A percentile compares a stretch with the other conserved stretches of the same genome.
Conservation (phyloP, 1,139 yeast genomes). For the Yamadazyma diddensiae region DNA sequence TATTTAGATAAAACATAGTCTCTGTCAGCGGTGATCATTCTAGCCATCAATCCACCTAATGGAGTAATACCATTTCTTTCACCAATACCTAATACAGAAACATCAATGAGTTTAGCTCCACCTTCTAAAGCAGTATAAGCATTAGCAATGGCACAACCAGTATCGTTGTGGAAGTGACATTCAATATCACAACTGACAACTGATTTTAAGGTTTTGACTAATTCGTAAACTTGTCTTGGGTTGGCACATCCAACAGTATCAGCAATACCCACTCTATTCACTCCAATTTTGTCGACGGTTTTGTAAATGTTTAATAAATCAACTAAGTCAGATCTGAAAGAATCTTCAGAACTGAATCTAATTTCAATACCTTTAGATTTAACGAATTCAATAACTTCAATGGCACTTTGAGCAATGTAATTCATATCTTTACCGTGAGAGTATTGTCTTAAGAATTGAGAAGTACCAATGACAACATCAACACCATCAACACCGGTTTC, state of each 20-base stretch:
- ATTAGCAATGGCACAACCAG: constrained; percentile 98
- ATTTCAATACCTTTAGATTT: constrained; percentile 96
- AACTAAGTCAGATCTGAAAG: constrained; percentile 95
- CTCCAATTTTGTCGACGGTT: constrained; percentile 97
- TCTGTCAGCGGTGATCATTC: constrained; percentile 98
- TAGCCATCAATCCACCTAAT: constrained; percentile 96
- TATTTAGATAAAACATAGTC: constrained; percentile 94
- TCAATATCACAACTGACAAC: constrained; percentile 97
- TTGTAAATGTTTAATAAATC: constrained; percentile 93
- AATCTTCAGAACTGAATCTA: constrained; percentile 95
- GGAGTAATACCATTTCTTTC: constrained; percentile 99
- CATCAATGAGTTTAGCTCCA: constrained; percentile 94
- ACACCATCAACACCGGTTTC: constrained; percentile 99
- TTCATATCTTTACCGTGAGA: constrained; percentile 99
- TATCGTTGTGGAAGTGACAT: constrained; percentile 98
- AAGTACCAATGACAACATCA: constrained; percentile 97
- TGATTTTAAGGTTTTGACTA: constrained; percentile 87
- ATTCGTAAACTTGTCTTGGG: constrained; percentile 97
- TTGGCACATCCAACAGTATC: constrained; percentile 99
- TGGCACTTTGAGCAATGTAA: constrained; percentile 93
- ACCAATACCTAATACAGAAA: constrained; percentile 95
- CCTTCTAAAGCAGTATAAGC: constrained; percentile 98
- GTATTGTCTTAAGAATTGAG: constrained; percentile 89
- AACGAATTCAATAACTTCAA: constrained; percentile 96
- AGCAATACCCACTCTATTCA: constrained; percentile 98